A percentile compares a stretch with the other conserved stretches of the same genome.
These are phyloP conservation scores for Stereum hirsutum DNA, from an alignment of 1,284 basidiomycete genomes.

Conservation along the genomic window DNA sequence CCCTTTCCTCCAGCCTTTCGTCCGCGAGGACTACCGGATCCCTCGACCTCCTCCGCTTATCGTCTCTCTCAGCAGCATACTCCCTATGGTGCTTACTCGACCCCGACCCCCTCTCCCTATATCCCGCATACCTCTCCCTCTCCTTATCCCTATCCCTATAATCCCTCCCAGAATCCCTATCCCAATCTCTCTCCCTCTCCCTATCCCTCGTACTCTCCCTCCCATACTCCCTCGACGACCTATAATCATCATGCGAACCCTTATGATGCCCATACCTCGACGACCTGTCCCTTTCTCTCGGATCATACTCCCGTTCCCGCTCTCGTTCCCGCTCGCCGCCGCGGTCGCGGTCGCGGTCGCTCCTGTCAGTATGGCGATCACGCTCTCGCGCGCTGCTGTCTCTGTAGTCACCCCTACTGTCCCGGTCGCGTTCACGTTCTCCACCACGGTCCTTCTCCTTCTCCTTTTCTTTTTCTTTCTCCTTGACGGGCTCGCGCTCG, in stretches of 20 bases:
- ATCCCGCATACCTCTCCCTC: slow-evolving; percentile 23
- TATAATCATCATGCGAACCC: too few relatives aligned
- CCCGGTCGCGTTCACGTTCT: slow-evolving; percentile 22
- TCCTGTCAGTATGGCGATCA: too few relatives aligned
- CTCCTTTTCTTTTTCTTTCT: too few relatives aligned
- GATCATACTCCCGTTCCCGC: slow-evolving; percentile 20
- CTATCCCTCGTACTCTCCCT: slow-evolving; percentile 31
- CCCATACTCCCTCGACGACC: too few relatives aligned
- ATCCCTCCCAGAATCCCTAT: too few relatives aligned
- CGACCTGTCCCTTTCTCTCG: slow-evolving; percentile 7
- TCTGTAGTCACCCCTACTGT: too few relatives aligned
- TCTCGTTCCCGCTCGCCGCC: slow-evolving; percentile 7
- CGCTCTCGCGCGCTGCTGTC: too few relatives aligned
- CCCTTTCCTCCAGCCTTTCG: slow-evolving; percentile 34
- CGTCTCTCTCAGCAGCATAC: slow-evolving; percentile 39
- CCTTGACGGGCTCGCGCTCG: slow-evolving; percentile 6
- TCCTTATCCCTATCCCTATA: slow-evolving; percentile 31
- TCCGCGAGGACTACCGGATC: slow-evolving; percentile 35
- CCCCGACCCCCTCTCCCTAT: too few relatives aligned
- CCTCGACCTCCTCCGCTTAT: slow-evolving; percentile 22
- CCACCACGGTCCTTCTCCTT: slow-evolving; percentile 28
- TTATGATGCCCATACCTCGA: slow-evolving; percentile 10
- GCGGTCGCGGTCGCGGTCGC: slow-evolving; percentile 21
- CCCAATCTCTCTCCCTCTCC: slow-evolving; percentile 33
- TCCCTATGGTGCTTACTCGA: slow-evolving; percentile 34